A percentile compares a stretch with the other conserved stretches of the same genome.
phyloP scores from a whole-genome alignment of 305 asterid species.

The Fraxinus latifolia region DNA sequence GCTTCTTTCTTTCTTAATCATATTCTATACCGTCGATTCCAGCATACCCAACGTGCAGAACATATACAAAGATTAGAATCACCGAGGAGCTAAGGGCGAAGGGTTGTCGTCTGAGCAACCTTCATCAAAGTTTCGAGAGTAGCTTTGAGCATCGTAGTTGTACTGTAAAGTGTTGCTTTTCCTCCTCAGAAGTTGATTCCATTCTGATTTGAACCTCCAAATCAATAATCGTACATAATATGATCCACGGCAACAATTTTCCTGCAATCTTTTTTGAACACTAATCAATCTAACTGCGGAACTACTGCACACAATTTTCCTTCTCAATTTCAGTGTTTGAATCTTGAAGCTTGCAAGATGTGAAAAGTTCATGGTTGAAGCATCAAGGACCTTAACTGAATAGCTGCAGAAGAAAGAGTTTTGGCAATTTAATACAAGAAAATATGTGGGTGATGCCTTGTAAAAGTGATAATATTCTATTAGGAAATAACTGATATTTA shows the following conservation, averaged over 20 bases:
- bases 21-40: background rate
- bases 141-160: conserved; percentile 50
- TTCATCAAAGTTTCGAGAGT: conserved; percentile 52
- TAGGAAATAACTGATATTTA: background rate
- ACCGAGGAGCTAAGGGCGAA: conserved; percentile 44
- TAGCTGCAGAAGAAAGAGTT: background rate
- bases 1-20: background rate
- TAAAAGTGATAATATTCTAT: conserved; percentile 29
- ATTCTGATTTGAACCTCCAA: conserved; percentile 36
- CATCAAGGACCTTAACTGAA: conserved; percentile 8
- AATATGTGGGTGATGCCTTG: conserved; percentile 17
- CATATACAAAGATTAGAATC: background rate
- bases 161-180: conserved; percentile 27
- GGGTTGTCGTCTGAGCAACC: conserved; percentile 38
- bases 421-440: conserved; percentile 4
- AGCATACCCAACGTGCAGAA: background rate
- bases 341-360: conserved; percentile 26
- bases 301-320: conserved; percentile 18
- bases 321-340: conserved; percentile 29
- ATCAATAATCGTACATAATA: conserved; percentile 26
- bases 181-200: conserved; percentile 35
- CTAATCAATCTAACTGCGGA: conserved; percentile 21
- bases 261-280: conserved; percentile 15
- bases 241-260: conserved; percentile 21
- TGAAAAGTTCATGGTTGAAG: conserved; percentile 25